phyloP scores from a whole-genome alignment of 2,329 filamentous ascomycete species.

The Cytospora schulzeri region DNA sequence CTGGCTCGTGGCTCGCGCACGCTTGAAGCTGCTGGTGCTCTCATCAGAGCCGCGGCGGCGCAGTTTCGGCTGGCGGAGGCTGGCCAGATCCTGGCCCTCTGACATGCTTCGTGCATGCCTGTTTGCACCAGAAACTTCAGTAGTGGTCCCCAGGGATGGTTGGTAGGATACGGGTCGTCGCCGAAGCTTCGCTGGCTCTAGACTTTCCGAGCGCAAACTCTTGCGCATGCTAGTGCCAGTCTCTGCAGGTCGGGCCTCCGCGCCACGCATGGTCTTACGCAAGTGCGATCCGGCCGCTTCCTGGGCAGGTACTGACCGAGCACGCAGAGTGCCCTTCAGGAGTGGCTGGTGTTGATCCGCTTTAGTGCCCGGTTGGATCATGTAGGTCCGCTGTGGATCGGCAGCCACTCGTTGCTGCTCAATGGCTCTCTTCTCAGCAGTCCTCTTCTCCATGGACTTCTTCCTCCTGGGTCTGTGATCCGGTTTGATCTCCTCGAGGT shows the following conservation, averaged over 20 bases:
- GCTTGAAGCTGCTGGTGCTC: constrained; percentile 83
- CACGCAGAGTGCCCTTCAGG: constrained; percentile 21
- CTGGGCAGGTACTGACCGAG: constrained; percentile 26
- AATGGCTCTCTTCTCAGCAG: constrained; percentile 43
- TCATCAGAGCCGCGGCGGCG: constrained; percentile 62
- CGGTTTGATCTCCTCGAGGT: constrained; percentile 43
- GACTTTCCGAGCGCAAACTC: constrained; percentile 32
- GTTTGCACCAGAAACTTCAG: constrained; percentile 1
- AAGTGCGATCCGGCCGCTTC: constrained; percentile 37
- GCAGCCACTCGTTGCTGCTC: constrained; percentile 38
- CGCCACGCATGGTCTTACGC: constrained; percentile 50
- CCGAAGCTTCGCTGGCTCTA: constrained; percentile 12
- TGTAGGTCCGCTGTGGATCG: constrained; percentile 33
- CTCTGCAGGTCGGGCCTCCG: constrained; percentile 26
- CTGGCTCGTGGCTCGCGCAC: constrained; percentile 52
- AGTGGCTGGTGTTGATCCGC: constrained; percentile 24
- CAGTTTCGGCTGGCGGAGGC: constrained; percentile 40
- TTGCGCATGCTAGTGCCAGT: constrained; percentile 40
- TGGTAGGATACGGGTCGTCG: constrained; percentile 21
- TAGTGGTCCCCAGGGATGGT: constrained; percentile 5
- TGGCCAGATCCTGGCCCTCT: constrained; percentile 19
- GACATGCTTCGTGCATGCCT: constrained; percentile 21
- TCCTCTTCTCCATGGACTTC: constrained; percentile 45
- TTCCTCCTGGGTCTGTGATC: constrained; percentile 43
- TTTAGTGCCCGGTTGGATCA: constrained; percentile 37